Percentiles rank a stretch among this genome's conserved stretches.
Conservation (phyloP, 2,329 filamentous ascomycete genomes). For the Cadophora sp. region DNA sequence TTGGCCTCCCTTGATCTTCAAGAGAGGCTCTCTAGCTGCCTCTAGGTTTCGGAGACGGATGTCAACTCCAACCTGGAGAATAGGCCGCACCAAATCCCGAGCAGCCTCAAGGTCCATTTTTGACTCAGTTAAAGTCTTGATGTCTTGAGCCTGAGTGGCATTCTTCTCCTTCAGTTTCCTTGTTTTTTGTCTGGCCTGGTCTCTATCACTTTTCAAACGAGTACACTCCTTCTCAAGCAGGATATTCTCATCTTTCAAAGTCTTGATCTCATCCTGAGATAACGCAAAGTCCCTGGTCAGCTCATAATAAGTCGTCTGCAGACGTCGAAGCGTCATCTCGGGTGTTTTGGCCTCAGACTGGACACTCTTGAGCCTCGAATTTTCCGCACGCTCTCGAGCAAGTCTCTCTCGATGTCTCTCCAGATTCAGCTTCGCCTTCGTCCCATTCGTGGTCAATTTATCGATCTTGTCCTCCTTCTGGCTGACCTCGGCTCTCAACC, state of each 20-base stretch:
- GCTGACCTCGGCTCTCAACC: neutral
- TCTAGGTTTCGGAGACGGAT: slow-evolving; percentile 17
- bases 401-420: slow-evolving; percentile 7
- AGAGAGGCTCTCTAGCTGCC: neutral
- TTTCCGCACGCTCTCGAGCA: neutral
- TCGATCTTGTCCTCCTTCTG: neutral
- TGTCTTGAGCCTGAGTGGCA: neutral
- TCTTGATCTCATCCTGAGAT: neutral
- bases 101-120: neutral
- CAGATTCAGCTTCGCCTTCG: neutral
- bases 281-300: neutral
- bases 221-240: neutral
- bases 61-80: slow-evolving; percentile 16
- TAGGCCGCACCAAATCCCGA: neutral
- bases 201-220: neutral
- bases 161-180: neutral
- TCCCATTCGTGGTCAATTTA: neutral
- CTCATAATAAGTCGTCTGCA: neutral
- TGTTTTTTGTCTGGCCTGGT: neutral
- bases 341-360: neutral
- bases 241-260: neutral
- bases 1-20: neutral
- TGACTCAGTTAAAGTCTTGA: neutral
- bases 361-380: neutral
- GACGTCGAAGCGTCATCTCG: neutral